Conservation (phyloP, 2,329 filamentous ascomycete genomes). For the Triangularia verruculosa region DNA sequence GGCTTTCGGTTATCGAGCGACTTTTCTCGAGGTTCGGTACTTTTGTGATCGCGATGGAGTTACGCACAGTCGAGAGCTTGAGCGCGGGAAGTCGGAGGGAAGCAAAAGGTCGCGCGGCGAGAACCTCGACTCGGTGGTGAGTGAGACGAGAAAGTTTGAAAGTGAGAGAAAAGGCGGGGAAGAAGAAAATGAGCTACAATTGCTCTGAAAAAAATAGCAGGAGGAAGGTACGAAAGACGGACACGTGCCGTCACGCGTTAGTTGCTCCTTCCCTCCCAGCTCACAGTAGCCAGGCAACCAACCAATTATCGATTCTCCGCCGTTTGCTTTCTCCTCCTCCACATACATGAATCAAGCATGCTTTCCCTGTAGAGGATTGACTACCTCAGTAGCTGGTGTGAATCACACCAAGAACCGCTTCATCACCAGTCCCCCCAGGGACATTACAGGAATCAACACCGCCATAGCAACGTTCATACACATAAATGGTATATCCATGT, state of each 20-base stretch:
- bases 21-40: neutral
- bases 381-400: too few species aligned
- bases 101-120: neutral
- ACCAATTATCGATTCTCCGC: too few species aligned
- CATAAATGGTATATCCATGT: neutral
- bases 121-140: neutral
- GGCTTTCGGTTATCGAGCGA: neutral
- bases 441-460: neutral
- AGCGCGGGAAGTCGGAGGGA: neutral
- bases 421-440: too few species aligned
- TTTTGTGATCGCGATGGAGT: neutral
- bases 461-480: neutral
- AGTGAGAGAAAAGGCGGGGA: neutral
- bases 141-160: neutral
- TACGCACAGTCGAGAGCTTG: neutral
- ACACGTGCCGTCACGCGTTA: neutral
- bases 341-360: too few species aligned
- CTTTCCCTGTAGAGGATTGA: too few species aligned
- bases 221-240: neutral
- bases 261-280: neutral
- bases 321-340: too few species aligned
- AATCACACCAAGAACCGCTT: too few species aligned
- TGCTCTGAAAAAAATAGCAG: neutral
- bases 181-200: neutral
- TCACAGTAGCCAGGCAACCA: neutral